A percentile compares a stretch with the other conserved stretches of the same genome.
These are phyloP conservation scores for Epichloe typhina DNA, from an alignment of 2,329 filamentous ascomycete species.

Conservation along the genomic window DNA sequence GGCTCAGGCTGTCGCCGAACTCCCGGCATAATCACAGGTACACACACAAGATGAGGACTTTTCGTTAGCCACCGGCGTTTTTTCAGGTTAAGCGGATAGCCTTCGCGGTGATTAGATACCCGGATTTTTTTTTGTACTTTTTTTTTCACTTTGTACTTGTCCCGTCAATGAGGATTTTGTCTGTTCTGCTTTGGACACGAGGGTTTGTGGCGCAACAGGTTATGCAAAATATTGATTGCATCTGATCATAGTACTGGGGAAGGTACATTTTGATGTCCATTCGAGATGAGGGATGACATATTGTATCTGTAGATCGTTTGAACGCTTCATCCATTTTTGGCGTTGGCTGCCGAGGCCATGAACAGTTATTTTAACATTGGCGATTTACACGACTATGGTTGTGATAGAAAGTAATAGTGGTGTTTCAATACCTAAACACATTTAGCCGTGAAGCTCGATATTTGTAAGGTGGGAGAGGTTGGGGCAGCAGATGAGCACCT, in stretches of 20 bases:
- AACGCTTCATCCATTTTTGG: slow-evolving; percentile 3
- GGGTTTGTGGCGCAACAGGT: slow-evolving; percentile 7
- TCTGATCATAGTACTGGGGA: slow-evolving; percentile 6
- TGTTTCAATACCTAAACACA: slow-evolving; percentile 4
- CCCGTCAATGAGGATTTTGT: slow-evolving; percentile 5
- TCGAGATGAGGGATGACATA: slow-evolving; percentile 3
- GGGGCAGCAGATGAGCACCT: not conserved
- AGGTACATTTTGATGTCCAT: slow-evolving; percentile 5
- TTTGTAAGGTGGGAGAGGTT: not conserved
- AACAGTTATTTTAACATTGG: not conserved
- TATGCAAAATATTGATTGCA: slow-evolving; percentile 4
- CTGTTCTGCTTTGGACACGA: slow-evolving; percentile 5
- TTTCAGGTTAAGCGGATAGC: slow-evolving; percentile 6
- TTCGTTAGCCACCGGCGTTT: slow-evolving; percentile 18
- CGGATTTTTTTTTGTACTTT: slow-evolving; percentile 7
- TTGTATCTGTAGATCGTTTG: slow-evolving; percentile 9
- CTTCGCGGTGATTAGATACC: slow-evolving; percentile 18
- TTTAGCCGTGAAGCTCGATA: slow-evolving; percentile 9
- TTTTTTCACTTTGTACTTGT: slow-evolving; percentile 8
- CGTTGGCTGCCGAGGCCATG: not conserved
- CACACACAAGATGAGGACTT: slow-evolving; percentile 12
- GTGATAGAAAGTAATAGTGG: not conserved
- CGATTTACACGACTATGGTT: slow-evolving; percentile 4
- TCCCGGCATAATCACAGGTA: slow-evolving; percentile 30
- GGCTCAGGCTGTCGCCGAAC: slow-evolving; percentile 52